These are phyloP conservation scores for Agroathelia rolfsii DNA, from an alignment of 1,284 basidiomycete species.

Conservation along the genomic window DNA sequence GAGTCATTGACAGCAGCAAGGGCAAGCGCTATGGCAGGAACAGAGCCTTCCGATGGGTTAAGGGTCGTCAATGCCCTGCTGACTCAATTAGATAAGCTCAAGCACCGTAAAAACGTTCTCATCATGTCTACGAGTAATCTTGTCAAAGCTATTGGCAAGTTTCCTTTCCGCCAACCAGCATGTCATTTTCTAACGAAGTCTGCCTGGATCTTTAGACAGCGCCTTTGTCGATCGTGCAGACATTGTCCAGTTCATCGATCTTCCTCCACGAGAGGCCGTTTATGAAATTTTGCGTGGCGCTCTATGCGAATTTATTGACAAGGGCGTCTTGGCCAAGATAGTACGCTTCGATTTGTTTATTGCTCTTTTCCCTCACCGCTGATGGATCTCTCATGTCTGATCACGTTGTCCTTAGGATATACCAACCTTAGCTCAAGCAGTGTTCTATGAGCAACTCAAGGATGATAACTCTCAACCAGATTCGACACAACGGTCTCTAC, in stretches of 20 bases:
- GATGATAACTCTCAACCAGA: slow-evolving; percentile 15
- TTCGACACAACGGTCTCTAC: slow-evolving; percentile 36
- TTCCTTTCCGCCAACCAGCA: slow-evolving; percentile 1
- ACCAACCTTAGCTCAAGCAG: slow-evolving; percentile 50
- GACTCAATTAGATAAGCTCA: slow-evolving; percentile 94
- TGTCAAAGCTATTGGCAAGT: slow-evolving; percentile 82
- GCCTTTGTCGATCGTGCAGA: slow-evolving; percentile 97
- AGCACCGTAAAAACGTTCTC: slow-evolving; percentile 85
- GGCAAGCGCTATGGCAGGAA: slow-evolving; percentile 87
- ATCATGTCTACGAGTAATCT: slow-evolving; percentile 98
- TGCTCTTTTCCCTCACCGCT: slow-evolving; percentile 4
- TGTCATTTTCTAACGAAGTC: neutral
- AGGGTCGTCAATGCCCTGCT: slow-evolving; percentile 95
- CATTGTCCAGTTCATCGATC: slow-evolving; percentile 89
- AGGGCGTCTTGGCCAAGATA: slow-evolving; percentile 55
- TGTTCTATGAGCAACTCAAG: slow-evolving; percentile 40
- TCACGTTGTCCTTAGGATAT: slow-evolving; percentile 35
- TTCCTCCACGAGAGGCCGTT: slow-evolving; percentile 83
- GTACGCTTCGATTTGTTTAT: slow-evolving; percentile 36
- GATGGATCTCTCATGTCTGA: neutral
- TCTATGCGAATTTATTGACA: slow-evolving; percentile 69
- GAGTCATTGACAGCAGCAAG: slow-evolving; percentile 92
- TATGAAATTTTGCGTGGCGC: slow-evolving; percentile 90
- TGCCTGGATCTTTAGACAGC: slow-evolving; percentile 45
- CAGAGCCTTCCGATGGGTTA: slow-evolving; percentile 93